Evolutionary conservation across 2,329 filamentous ascomycete genomes (phyloP).

Genomic region (Dothideomycetes sp.): DNA sequence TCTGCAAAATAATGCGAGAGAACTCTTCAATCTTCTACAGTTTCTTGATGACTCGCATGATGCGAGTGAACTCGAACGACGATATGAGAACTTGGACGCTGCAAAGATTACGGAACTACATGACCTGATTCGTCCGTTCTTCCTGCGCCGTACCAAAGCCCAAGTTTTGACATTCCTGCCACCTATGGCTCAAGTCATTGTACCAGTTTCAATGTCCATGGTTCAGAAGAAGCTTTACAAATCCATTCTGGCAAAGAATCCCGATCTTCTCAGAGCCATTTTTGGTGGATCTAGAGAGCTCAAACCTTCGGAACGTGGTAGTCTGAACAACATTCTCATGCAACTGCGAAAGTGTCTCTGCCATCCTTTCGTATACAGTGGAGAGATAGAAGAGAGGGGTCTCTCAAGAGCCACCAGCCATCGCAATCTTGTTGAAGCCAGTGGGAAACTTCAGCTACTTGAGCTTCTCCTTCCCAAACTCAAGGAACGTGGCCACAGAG

Average conservation of each 20-base stretch:
- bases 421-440: conserved; percentile 81
- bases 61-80: conserved; percentile 62
- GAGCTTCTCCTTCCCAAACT: conserved; percentile 82
- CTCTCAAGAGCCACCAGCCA: conserved; percentile 54
- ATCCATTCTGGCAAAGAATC: conserved; percentile 84
- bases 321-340: conserved; percentile 88
- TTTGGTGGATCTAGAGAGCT: conserved; percentile 51
- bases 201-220: conserved; percentile 90
- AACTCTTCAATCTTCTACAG: conserved; percentile 93
- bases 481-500: conserved; percentile 73
- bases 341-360: conserved; percentile 91
- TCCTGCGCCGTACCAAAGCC: conserved; percentile 72
- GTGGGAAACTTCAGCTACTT: conserved; percentile 76
- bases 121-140: conserved; percentile 65
- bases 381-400: conserved; percentile 75
- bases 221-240: conserved; percentile 92
- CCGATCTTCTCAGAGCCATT: conserved; percentile 77
- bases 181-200: conserved; percentile 86
- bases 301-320: conserved; percentile 63
- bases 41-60: conserved; percentile 70
- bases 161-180: conserved; percentile 87
- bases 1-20: conserved; percentile 87
- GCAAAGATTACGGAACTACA: conserved; percentile 77
- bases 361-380: conserved; percentile 91
- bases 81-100: conserved; percentile 69